Evolutionary conservation across 2,329 filamentous ascomycete genomes (phyloP).

Genomic region (Botrytis tulipae): DNA sequence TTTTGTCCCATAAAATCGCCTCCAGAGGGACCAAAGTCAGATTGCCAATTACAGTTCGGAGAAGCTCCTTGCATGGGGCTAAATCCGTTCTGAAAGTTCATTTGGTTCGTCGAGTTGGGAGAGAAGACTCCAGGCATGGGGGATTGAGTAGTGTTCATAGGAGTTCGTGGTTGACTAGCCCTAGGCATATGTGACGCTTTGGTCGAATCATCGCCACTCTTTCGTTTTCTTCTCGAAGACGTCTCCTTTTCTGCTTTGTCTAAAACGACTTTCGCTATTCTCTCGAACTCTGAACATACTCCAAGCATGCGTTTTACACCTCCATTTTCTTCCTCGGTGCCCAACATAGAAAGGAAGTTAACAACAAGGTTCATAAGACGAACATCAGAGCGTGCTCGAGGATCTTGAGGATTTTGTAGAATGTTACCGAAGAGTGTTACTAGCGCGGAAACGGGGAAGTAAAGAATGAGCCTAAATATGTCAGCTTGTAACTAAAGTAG

Average conservation of each 20-base stretch:
- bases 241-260: constrained; percentile 87
- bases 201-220: constrained; percentile 56
- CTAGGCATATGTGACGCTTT: constrained; percentile 27
- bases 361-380: constrained; percentile 92
- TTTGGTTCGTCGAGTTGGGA: constrained; percentile 24
- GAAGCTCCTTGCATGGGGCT: constrained; percentile 33
- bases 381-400: constrained; percentile 81
- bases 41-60: constrained; percentile 28
- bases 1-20: constrained; percentile 32
- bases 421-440: constrained; percentile 97
- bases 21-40: constrained; percentile 26
- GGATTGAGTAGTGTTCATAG: constrained; percentile 31
- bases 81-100: constrained; percentile 35
- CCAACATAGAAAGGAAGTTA: constrained; percentile 83
- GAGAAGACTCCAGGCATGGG: constrained; percentile 36
- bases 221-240: constrained; percentile 70
- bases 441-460: constrained; percentile 92
- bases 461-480: constrained; percentile 72
- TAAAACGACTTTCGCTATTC: constrained; percentile 86
- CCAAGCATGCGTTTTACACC: constrained; percentile 92
- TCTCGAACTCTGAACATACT: constrained; percentile 93
- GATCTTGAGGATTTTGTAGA: constrained; percentile 89
- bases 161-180: constrained; percentile 26
- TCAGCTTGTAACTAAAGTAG: constrained; percentile 35
- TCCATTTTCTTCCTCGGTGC: constrained; percentile 84